Conservation (phyloP, 2,329 filamentous ascomycete species). For the Aureobasidium lini region DNA sequence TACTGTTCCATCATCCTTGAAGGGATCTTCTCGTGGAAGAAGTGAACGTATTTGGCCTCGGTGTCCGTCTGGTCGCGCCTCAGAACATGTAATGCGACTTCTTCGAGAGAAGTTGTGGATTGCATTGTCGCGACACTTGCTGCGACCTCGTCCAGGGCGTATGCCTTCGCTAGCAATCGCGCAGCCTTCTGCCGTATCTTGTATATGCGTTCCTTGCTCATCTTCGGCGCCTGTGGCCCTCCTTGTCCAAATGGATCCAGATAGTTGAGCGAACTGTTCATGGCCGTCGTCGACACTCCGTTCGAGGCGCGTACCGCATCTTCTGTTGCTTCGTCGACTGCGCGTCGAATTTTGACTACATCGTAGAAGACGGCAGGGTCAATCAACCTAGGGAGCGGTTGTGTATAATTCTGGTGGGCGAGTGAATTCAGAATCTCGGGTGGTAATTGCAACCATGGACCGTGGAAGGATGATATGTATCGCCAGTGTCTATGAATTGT, state of each 20-base stretch:
- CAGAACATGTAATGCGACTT: slow-evolving; percentile 65
- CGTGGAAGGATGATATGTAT: slow-evolving; percentile 77
- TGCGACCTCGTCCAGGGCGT: slow-evolving; percentile 74
- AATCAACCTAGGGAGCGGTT: slow-evolving; percentile 66
- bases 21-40: slow-evolving; percentile 86
- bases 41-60: slow-evolving; percentile 82
- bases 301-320: slow-evolving; percentile 71
- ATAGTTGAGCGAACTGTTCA: slow-evolving; percentile 50
- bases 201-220: slow-evolving; percentile 70
- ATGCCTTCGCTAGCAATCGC: slow-evolving; percentile 68
- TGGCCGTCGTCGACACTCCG: slow-evolving; percentile 58
- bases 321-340: slow-evolving; percentile 72
- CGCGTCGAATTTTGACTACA: slow-evolving; percentile 69
- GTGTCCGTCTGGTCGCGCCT: slow-evolving; percentile 58
- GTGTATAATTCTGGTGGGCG: slow-evolving; percentile 71
- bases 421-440: slow-evolving; percentile 71
- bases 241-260: slow-evolving; percentile 42
- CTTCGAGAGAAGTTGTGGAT: slow-evolving; percentile 66
- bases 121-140: slow-evolving; percentile 81
- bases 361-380: slow-evolving; percentile 79
- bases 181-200: slow-evolving; percentile 75
- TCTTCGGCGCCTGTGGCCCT: slow-evolving; percentile 48
- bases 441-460: slow-evolving; percentile 74
- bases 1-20: slow-evolving; percentile 64
- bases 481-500: slow-evolving; percentile 63